Evolutionary conservation across 108 stramenopile species (phyloP), one percentile per base, ranked within the genome.

Genomic region (Nitzschia putrida): DNA sequence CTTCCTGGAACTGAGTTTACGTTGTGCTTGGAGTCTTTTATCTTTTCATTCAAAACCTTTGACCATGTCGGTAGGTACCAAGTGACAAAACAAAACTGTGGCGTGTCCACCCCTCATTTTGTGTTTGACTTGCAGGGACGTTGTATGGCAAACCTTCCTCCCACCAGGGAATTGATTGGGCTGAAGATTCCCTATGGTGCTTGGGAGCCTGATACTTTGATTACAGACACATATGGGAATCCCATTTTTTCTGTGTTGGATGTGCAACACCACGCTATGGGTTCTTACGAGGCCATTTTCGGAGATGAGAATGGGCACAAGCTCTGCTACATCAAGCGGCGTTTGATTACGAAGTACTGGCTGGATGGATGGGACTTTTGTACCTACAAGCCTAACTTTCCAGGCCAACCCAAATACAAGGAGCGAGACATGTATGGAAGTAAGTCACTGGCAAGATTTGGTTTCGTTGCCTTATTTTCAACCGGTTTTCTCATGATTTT

Each of bases 361-460:
- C 49, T 63, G 53, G 80, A 81, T 68, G 80, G 80, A 14, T 81
- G 66, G 63, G 77, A 81, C 58, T 76, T 81, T 73, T 81, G 80
- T 56, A 81, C 80, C 22, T 81, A 81, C 51, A 24, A 58, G 23
- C 80, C 80, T 14, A 81, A 81, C 40, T 81, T 66, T 34, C 71
- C 66, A 9, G 75, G 54, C 21, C 80, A 81, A 45, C 73, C 66
- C n/a, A 71, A 77, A 25, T 69, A 69, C 24, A 72, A 71, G 11
- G 80, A 81, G 29, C 58, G 75, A 20, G 80, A 81, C 45, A 59
- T 68, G 61, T 72, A 81, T 37, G 68, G 68, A 45, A 81, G 68
- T 69, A 67, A 67, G 66, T 67, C 7, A 2, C 22, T 22, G 14
- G 13, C 16, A 26, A 25, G 20, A 8, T 51, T 47, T 47, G 0